A percentile compares a stretch with the other conserved stretches of the same genome.
Evolutionary conservation across 257 asterid genomes (phyloP).

Genomic region (Leonotis leonurus): DNA sequence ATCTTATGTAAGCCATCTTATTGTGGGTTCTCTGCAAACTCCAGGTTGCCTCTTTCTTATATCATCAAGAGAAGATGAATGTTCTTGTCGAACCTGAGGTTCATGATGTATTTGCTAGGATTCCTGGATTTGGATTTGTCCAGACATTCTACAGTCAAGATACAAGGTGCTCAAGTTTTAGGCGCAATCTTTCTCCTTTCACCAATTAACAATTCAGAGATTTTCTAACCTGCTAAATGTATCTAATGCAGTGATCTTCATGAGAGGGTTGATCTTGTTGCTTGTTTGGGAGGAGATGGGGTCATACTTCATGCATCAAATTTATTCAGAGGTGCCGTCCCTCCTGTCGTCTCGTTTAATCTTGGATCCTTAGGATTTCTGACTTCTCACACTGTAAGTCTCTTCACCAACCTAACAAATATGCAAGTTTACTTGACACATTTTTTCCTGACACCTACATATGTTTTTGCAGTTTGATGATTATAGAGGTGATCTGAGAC

Average conservation of each 20-base stretch:
- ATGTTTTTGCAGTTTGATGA: slow-evolving; percentile 57
- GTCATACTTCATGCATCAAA: slow-evolving; percentile 98
- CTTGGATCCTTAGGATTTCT: slow-evolving; percentile 99
- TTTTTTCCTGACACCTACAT: slow-evolving; percentile 14
- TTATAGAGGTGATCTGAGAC: slow-evolving; percentile 76
- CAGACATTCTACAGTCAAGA: slow-evolving; percentile 97
- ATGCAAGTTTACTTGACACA: slow-evolving; percentile 2
- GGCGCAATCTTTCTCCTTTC: background rate
- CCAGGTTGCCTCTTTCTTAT: slow-evolving; percentile 90
- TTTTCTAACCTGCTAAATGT: slow-evolving; percentile 23
- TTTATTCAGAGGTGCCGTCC: slow-evolving; percentile 91
- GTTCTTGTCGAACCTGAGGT: slow-evolving; percentile 97
- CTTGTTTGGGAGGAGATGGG: slow-evolving; percentile 99
- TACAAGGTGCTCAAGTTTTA: slow-evolving; percentile 62
- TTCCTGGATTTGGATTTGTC: slow-evolving; percentile 95
- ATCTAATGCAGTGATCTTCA: slow-evolving; percentile 74
- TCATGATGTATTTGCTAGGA: slow-evolving; percentile 87
- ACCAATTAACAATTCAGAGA: background rate
- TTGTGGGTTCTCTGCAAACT: slow-evolving; percentile 18
- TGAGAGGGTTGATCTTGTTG: slow-evolving; percentile 92
- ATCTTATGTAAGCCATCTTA: slow-evolving; percentile 12
- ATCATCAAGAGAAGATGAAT: slow-evolving; percentile 88
- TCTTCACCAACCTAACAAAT: slow-evolving; percentile 19
- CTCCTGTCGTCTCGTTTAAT: slow-evolving; percentile 98
- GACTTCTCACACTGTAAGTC: slow-evolving; percentile 80